Conservation (phyloP, 768 basidiomycete genomes). For the Auricularia cornea region DNA sequence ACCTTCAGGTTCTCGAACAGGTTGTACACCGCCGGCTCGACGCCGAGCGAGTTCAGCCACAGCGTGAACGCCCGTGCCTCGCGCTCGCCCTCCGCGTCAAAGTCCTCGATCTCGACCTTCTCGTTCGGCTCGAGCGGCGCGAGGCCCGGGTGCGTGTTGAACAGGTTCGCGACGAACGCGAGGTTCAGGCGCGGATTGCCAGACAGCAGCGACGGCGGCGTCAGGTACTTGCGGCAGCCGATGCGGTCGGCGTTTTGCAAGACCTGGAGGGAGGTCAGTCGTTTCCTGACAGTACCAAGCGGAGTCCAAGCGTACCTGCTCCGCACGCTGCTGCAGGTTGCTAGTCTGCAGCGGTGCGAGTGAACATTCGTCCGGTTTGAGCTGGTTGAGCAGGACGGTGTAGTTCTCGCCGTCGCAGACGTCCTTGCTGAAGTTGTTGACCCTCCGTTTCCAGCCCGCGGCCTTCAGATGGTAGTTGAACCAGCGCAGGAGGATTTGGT, state of each 20-base stretch:
- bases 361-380: slow-evolving; percentile 90
- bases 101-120: slow-evolving; percentile 92
- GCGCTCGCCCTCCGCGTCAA: slow-evolving; percentile 97
- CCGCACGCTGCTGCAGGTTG: slow-evolving; percentile 78
- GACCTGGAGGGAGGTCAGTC: slow-evolving; percentile 29
- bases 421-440: slow-evolving; percentile 95
- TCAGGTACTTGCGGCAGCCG: slow-evolving; percentile 93
- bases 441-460: slow-evolving; percentile 85
- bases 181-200: slow-evolving; percentile 98
- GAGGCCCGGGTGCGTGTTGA: slow-evolving; percentile 95
- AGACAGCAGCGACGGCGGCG: slow-evolving; percentile 79
- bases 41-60: slow-evolving; percentile 96
- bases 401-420: slow-evolving; percentile 98
- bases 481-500: slow-evolving; percentile 97
- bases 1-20: slow-evolving; percentile 91
- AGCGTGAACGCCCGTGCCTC: slow-evolving; percentile 97
- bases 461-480: slow-evolving; percentile 98
- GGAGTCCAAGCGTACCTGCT: slow-evolving; percentile 31
- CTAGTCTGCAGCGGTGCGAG: slow-evolving; percentile 80
- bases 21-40: slow-evolving; percentile 94
- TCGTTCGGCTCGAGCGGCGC: slow-evolving; percentile 92
- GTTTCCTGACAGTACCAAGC: no score
- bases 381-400: slow-evolving; percentile 89
- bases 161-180: slow-evolving; percentile 96
- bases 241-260: slow-evolving; percentile 90